Percentiles rank a stretch among this genome's conserved stretches.
Conservation (phyloP, 2,329 filamentous ascomycete genomes). For the Cladosporium sp. region DNA sequence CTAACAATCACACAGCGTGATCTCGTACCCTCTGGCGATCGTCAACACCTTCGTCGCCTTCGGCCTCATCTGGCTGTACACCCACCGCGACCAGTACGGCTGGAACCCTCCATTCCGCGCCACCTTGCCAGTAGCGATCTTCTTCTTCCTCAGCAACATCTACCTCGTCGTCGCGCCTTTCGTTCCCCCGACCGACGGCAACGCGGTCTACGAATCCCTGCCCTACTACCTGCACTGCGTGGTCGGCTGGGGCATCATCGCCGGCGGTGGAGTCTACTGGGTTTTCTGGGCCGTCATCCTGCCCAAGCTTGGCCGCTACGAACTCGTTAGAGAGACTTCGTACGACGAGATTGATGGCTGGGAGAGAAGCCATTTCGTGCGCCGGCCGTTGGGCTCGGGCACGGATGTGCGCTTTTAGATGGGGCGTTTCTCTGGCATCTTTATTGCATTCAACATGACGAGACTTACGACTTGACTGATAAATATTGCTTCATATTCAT, state of each 20-base stretch:
- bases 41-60: conserved; percentile 50
- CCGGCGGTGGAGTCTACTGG: conserved; percentile 49
- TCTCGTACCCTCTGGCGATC: conserved; percentile 60
- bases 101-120: conserved; percentile 49
- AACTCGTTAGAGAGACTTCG: conserved; percentile 28
- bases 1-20: conserved; percentile 42
- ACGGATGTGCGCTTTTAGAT: not conserved
- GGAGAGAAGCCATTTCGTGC: conserved; percentile 36
- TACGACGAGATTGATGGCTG: conserved; percentile 38
- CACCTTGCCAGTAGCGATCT: conserved; percentile 46
- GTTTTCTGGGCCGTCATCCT: conserved; percentile 48
- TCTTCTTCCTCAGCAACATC: conserved; percentile 51
- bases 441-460: conserved; percentile 1
- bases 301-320: conserved; percentile 40
- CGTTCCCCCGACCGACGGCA: conserved; percentile 44
- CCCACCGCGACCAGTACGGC: conserved; percentile 37
- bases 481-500: not conserved
- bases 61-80: conserved; percentile 48
- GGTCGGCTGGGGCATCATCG: conserved; percentile 49
- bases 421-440: not conserved
- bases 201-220: conserved; percentile 50
- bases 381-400: conserved; percentile 2
- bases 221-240: conserved; percentile 53
- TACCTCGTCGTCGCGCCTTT: conserved; percentile 52
- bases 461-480: not conserved